phyloP scores from a whole-genome alignment of 2,329 filamentous ascomycete species.

The Claviceps fusiformis region DNA sequence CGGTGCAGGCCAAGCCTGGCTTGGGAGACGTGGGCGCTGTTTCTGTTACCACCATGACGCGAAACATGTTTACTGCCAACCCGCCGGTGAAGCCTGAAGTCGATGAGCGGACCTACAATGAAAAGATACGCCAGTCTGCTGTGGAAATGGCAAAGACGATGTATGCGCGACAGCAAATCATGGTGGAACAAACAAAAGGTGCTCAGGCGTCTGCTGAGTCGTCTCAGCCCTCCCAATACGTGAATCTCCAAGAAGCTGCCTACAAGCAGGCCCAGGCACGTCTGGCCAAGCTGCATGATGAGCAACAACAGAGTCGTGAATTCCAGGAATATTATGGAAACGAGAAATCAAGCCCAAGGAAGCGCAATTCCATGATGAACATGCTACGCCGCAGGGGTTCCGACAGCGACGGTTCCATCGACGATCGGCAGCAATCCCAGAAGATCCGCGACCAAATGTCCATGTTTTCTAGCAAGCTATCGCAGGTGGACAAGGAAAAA shows the following conservation, averaged over 20 bases:
- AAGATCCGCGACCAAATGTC: slow-evolving; percentile 71
- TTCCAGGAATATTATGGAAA: slow-evolving; percentile 68
- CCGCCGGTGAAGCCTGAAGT: slow-evolving; percentile 59
- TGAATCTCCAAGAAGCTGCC: slow-evolving; percentile 71
- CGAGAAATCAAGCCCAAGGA: slow-evolving; percentile 20
- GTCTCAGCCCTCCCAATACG: slow-evolving; percentile 36
- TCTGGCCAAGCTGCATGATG: slow-evolving; percentile 64
- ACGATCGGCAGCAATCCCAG: slow-evolving; percentile 55
- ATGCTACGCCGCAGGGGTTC: slow-evolving; percentile 50
- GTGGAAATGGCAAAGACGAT: slow-evolving; percentile 83
- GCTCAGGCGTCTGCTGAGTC: slow-evolving; percentile 20
- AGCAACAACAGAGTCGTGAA: slow-evolving; percentile 46
- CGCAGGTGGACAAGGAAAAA: slow-evolving; percentile 59
- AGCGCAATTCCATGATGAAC: slow-evolving; percentile 36
- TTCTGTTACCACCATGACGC: slow-evolving; percentile 52
- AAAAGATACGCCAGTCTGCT: slow-evolving; percentile 67
- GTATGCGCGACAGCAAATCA: slow-evolving; percentile 57
- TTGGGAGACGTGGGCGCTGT: slow-evolving; percentile 51
- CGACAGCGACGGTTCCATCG: slow-evolving; percentile 46
- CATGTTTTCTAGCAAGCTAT: slow-evolving; percentile 53
- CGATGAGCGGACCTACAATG: slow-evolving; percentile 59
- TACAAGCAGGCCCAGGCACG: slow-evolving; percentile 77
- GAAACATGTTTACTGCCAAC: slow-evolving; percentile 64
- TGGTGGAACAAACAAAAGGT: slow-evolving; percentile 36
- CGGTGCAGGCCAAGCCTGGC: slow-evolving; percentile 28